phyloP scores from a whole-genome alignment of 352 stramenopile species.

The Pythium pectinolyticum region DNA sequence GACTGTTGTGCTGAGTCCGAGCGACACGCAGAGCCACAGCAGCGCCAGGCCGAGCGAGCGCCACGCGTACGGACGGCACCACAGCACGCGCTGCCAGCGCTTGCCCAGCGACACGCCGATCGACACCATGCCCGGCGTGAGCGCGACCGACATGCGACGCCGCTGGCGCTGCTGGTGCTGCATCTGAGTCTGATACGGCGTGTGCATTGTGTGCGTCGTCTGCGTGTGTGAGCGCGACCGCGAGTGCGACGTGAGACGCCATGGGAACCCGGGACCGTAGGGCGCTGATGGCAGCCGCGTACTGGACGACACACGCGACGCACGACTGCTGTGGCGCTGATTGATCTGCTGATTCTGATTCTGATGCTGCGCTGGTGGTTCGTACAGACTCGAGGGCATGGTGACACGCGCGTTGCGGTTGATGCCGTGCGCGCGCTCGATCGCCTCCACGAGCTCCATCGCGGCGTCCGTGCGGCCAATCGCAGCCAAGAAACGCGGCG shows the following conservation, averaged over 20 bases:
- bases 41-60: conserved; percentile 34
- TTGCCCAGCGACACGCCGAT: conserved; percentile 39
- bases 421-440: conserved; percentile 65
- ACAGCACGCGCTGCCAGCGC: conserved; percentile 41
- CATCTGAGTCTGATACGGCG: neutral
- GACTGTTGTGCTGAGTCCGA: conserved; percentile 16
- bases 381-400: conserved; percentile 60
- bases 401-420: conserved; percentile 48
- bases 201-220: neutral
- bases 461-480: conserved; percentile 61
- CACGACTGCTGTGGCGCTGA: neutral
- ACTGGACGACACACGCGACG: too few species aligned
- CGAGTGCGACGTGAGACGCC: neutral
- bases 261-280: too few species aligned
- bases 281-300: too few species aligned
- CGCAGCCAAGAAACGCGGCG: conserved; percentile 68
- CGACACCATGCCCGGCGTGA: conserved; percentile 37
- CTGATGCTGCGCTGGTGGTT: conserved; percentile 37
- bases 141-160: conserved; percentile 27
- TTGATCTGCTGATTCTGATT: neutral
- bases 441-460: conserved; percentile 45
- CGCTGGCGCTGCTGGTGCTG: neutral
- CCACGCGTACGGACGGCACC: conserved; percentile 35
- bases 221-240: neutral
- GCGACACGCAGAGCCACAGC: conserved; percentile 40